Base-by-base conservation (phyloP, 306 rosid genomes). In the Delonix regia region DNA sequence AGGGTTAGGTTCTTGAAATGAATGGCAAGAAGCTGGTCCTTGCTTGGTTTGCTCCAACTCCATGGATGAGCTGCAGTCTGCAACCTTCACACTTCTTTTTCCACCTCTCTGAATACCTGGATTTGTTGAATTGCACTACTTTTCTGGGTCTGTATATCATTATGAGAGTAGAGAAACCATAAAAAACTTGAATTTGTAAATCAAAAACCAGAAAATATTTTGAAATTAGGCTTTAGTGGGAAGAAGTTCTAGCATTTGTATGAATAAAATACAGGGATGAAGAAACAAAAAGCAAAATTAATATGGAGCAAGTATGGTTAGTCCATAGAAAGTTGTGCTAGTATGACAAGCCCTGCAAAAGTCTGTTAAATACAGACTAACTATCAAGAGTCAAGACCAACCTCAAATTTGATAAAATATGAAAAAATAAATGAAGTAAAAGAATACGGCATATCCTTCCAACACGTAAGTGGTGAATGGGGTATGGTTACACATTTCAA, bases 41-140 rank as follows among this genome's bases (percentile, higher is more conserved):
- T 41, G 81, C 74, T 66, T 66, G 8, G 66, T 8, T 52, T 77
- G 67, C 45, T 77, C 74, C 34, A 39, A 52, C 57, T 66, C 81
- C 81, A 77, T 66, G 28, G 68, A 14, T 5, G 49, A 30, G 47
- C 45, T n/a, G 57, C 21, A 18, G 3, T 30, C 7, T 0, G 38
- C 28, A 21, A 38, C 16, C 38, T 39, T 39, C 27, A 18, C 36
- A 0, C 28, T 21, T 53, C 42, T 27, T 63, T 47, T 33, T 25
- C 9, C 30, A 7, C 13, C 60, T 60, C 19, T 30, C 6, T 18
- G 27, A 52, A 55, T 25, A 69, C 10, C 15, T 69, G 11, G 27
- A 15, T 44, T 47, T 42, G 9, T 22, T 44, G 11, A 14, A 7
- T 7, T 24, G 38, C 38, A 42, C 38, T 3, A 4, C 12, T 47